phyloP scores from a whole-genome alignment of 257 asterid genomes.

The Gentiana straminea region DNA sequence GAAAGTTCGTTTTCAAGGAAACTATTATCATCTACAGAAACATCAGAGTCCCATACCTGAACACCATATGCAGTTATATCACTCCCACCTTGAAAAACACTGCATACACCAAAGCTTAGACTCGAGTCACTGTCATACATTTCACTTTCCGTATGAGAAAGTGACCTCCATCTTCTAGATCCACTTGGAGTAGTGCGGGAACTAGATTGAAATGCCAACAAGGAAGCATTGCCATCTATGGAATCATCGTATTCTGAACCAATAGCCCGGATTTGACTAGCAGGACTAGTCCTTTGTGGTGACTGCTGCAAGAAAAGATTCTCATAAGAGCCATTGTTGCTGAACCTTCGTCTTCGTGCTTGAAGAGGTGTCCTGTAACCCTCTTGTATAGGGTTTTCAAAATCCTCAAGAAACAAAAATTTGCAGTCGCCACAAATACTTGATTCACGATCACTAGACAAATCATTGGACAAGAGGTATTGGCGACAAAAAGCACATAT shows the following conservation, averaged over 20 bases:
- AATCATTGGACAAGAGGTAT: slow-evolving; percentile 28
- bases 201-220: slow-evolving; percentile 11
- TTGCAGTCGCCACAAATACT: slow-evolving; percentile 69
- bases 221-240: slow-evolving; percentile 9
- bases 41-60: slow-evolving; percentile 69
- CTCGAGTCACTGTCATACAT: slow-evolving; percentile 68
- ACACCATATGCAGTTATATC: slow-evolving; percentile 49
- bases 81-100: slow-evolving; percentile 43
- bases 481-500: slow-evolving; percentile 58
- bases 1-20: slow-evolving; percentile 38
- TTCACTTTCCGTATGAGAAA: slow-evolving; percentile 77
- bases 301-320: slow-evolving; percentile 54
- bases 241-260: slow-evolving; percentile 32
- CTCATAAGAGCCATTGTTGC: slow-evolving; percentile 49
- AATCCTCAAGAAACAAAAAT: slow-evolving; percentile 63
- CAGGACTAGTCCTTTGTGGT: slow-evolving; percentile 34
- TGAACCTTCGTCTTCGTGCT: slow-evolving; percentile 28
- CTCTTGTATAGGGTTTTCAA: slow-evolving; percentile 42
- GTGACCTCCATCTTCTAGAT: slow-evolving; percentile 56
- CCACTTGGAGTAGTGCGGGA: slow-evolving; percentile 51
- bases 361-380: slow-evolving; percentile 24
- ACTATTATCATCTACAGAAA: slow-evolving; percentile 55
- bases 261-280: slow-evolving; percentile 41
- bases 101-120: slow-evolving; percentile 54
- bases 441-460: slow-evolving; percentile 34